Percentiles rank a stretch among this genome's conserved stretches.
phyloP scores from a whole-genome alignment of 352 stramenopile genomes.

The Globisporangium carolinianum region DNA sequence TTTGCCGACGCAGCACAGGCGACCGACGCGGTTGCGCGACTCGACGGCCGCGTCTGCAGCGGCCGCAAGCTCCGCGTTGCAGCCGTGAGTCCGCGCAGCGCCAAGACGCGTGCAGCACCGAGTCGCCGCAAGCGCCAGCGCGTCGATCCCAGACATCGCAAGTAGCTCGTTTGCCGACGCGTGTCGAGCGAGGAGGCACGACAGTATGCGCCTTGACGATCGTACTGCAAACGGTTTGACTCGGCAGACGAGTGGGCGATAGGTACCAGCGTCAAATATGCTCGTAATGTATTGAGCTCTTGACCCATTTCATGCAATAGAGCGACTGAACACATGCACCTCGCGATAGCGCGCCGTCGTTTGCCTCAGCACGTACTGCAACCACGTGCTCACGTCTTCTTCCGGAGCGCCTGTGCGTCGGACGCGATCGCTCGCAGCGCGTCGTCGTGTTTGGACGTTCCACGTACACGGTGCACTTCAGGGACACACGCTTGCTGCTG shows the following conservation, averaged over 20 bases:
- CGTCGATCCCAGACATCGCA: constrained; percentile 27
- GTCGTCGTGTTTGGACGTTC: neutral
- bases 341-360: too few relatives aligned
- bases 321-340: too few relatives aligned
- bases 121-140: constrained; percentile 66
- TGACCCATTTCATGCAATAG: too few relatives aligned
- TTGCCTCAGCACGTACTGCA: neutral
- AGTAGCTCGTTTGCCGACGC: neutral
- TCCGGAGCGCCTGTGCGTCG: constrained; percentile 10
- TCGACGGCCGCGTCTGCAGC: constrained; percentile 49
- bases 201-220: neutral
- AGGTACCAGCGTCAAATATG: neutral
- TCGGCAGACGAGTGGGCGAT: too few relatives aligned
- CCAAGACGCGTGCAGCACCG: constrained; percentile 17
- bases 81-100: constrained; percentile 4
- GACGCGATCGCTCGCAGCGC: neutral
- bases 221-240: neutral
- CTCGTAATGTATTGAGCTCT: too few relatives aligned
- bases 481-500: neutral
- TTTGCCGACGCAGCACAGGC: constrained; percentile 40
- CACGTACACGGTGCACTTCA: neutral
- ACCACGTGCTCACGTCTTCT: neutral
- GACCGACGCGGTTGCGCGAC: constrained; percentile 26
- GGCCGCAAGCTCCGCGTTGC: constrained; percentile 43
- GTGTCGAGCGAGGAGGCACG: too few relatives aligned